These are phyloP conservation scores for Podila clonocystis DNA, from an alignment of 192 early-diverging fungal genomes.

Conservation along the genomic window DNA sequence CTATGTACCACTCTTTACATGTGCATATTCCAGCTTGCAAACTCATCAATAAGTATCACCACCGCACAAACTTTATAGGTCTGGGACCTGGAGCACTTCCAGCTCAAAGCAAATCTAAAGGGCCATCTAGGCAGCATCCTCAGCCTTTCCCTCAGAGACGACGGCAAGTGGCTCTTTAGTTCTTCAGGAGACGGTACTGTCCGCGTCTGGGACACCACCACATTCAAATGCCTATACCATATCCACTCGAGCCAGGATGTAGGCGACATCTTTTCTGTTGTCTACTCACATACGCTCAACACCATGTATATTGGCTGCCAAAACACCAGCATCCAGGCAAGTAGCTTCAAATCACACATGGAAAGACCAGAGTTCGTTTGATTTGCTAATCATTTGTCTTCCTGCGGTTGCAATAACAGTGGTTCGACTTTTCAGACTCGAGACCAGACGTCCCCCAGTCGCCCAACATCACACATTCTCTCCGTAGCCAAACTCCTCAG, in stretches of 20 bases:
- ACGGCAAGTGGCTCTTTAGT: constrained; percentile 60
- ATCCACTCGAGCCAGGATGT: constrained; percentile 77
- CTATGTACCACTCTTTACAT: background rate
- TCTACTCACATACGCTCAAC: constrained; percentile 62
- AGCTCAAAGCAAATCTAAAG: constrained; percentile 55
- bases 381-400: background rate
- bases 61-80: constrained; percentile 31
- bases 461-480: constrained; percentile 36
- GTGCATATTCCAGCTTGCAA: background rate
- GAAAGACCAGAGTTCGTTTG: background rate
- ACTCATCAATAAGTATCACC: no score
- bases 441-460: constrained; percentile 25
- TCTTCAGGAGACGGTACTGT: constrained; percentile 78
- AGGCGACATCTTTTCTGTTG: constrained; percentile 75
- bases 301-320: constrained; percentile 78
- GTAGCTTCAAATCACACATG: constrained; percentile 31
- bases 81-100: constrained; percentile 62
- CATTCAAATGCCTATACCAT: constrained; percentile 66
- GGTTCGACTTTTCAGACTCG: constrained; percentile 43
- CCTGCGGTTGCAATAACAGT: constrained; percentile 12
- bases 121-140: constrained; percentile 63
- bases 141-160: constrained; percentile 54
- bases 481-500: constrained; percentile 25
- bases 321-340: constrained; percentile 81
- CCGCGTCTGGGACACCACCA: constrained; percentile 72